These are phyloP conservation scores for thale cress (Arabidopsis thaliana) DNA, from an alignment of 345 rosid genomes.

Conservation along the genomic window TAIR10.1 NC_003071.7:10385501-10386000, in stretches of 20 bases:
- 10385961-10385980: too few relatives aligned
- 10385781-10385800: slow-evolving; percentile 6
- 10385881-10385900: background rate
- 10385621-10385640: background rate
- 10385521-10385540: too few relatives aligned
- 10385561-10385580: background rate
- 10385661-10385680: background rate
- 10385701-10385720: background rate
- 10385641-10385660: background rate
- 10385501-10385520: background rate
- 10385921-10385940: background rate
- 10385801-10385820: background rate
- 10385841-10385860: background rate
- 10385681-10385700: background rate
- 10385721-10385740: slow-evolving; percentile 7
- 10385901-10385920: background rate
- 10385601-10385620: background rate
- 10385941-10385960: background rate
- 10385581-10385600: background rate
- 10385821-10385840: background rate
- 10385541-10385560: background rate
- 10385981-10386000: background rate
- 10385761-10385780: slow-evolving; percentile 17
- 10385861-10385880: background rate
- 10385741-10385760: background rate